Evolutionary conservation across 2,329 filamentous ascomycete species (phyloP).

Genomic region (Nemania sp.): DNA sequence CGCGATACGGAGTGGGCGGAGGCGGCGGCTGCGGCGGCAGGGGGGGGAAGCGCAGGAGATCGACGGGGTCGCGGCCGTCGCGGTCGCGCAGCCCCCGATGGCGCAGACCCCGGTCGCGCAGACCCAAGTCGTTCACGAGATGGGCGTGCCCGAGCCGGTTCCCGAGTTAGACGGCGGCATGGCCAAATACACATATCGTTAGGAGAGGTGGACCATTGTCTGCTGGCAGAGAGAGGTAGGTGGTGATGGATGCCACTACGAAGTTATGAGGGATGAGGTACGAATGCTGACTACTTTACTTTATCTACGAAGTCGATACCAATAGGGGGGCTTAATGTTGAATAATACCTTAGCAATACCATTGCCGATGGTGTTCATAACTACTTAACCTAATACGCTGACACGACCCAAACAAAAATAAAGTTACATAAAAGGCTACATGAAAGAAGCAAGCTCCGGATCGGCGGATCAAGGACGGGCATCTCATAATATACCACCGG

Average conservation of each 20-base stretch:
- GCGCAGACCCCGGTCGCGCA: too few relatives aligned
- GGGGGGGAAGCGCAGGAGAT: background rate
- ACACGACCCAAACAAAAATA: background rate
- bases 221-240: too few relatives aligned
- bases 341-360: background rate
- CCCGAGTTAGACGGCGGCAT: background rate
- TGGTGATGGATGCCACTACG: background rate
- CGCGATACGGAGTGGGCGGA: too few relatives aligned
- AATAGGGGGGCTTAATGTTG: background rate
- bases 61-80: background rate
- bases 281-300: too few relatives aligned
- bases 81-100: too few relatives aligned
- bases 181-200: background rate
- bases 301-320: background rate
- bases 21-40: background rate
- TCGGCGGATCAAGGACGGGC: too few relatives aligned
- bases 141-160: background rate
- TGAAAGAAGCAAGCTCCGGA: too few relatives aligned
- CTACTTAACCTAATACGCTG: background rate
- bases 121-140: background rate
- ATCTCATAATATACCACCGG: too few relatives aligned
- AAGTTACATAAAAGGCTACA: background rate
- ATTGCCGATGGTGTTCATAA: background rate
- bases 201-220: background rate
- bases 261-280: background rate